Evolutionary conservation across 305 asterid genomes (phyloP).

Genomic region (Solanum aculeatissimum): DNA sequence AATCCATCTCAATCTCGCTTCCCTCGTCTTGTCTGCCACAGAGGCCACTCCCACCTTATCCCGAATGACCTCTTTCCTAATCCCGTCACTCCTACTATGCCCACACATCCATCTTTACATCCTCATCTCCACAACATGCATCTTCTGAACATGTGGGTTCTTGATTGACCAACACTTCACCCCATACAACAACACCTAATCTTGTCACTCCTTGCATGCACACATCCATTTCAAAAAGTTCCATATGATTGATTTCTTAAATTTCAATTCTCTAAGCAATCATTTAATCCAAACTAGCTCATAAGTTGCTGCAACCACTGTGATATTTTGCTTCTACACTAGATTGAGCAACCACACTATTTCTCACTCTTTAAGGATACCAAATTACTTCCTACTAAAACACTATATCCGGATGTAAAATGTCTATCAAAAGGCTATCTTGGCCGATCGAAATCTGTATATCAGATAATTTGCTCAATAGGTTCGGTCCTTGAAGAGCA

Average conservation of each 20-base stretch:
- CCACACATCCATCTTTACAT: no score
- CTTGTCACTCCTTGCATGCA: no score
- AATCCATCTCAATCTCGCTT: no score
- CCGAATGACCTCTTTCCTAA: no score
- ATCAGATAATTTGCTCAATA: neutral
- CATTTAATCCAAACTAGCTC: neutral
- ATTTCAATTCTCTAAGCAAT: neutral
- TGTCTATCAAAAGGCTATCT: neutral
- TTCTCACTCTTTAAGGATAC: neutral
- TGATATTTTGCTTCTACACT: neutral
- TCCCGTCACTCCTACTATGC: no score
- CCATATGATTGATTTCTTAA: neutral
- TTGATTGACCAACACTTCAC: no score
- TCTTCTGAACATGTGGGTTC: no score
- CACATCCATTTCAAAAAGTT: no score
- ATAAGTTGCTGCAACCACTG: neutral
- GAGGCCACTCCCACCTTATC: no score
- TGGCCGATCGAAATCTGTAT: neutral
- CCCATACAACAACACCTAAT: no score
- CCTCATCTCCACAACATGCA: no score
- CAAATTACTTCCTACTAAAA: neutral
- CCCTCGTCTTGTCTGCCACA: no score
- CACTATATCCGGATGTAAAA: neutral
- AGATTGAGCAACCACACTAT: neutral
- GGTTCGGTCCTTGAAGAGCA: neutral